Evolutionary conservation across 371 early-diverging fungal species (phyloP).

Genomic region (Rhizomucor pusillus): DNA sequence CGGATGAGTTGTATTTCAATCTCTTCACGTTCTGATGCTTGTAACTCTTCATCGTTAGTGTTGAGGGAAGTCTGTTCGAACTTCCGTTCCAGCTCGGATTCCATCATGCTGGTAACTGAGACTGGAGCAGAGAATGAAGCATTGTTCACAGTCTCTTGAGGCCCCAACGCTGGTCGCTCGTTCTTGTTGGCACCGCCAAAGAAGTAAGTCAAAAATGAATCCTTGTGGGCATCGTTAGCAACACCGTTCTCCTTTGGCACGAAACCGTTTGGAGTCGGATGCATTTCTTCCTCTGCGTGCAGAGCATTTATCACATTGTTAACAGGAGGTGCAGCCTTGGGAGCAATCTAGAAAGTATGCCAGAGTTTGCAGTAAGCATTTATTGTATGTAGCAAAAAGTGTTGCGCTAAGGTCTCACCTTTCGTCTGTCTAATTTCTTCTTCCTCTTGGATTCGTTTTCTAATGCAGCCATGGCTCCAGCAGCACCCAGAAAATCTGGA

Average conservation of each 20-base stretch:
- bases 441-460: constrained; percentile 55
- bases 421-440: constrained; percentile 33
- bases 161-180: constrained; percentile 42
- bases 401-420: constrained; percentile 6
- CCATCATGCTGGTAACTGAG: constrained; percentile 45
- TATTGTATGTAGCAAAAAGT: background rate
- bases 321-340: constrained; percentile 6
- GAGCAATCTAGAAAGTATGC: constrained; percentile 10
- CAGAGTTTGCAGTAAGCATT: background rate
- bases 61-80: constrained; percentile 26
- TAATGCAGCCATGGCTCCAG: constrained; percentile 72
- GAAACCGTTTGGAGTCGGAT: constrained; percentile 11
- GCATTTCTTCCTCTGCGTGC: constrained; percentile 3
- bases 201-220: constrained; percentile 74
- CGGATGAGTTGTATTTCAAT: constrained; percentile 85
- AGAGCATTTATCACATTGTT: constrained; percentile 11
- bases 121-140: constrained; percentile 32
- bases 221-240: constrained; percentile 24
- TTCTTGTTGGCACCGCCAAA: constrained; percentile 63
- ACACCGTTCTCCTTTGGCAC: constrained; percentile 16
- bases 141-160: constrained; percentile 33
- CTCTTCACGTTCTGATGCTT: constrained; percentile 72
- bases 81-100: constrained; percentile 41
- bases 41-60: constrained; percentile 23
- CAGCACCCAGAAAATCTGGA: constrained; percentile 88